Percentiles rank a stretch among this genome's conserved stretches.
These are phyloP conservation scores for Ustilago esculenta DNA, from an alignment of 1,284 basidiomycete genomes.

Conservation along the genomic window DNA sequence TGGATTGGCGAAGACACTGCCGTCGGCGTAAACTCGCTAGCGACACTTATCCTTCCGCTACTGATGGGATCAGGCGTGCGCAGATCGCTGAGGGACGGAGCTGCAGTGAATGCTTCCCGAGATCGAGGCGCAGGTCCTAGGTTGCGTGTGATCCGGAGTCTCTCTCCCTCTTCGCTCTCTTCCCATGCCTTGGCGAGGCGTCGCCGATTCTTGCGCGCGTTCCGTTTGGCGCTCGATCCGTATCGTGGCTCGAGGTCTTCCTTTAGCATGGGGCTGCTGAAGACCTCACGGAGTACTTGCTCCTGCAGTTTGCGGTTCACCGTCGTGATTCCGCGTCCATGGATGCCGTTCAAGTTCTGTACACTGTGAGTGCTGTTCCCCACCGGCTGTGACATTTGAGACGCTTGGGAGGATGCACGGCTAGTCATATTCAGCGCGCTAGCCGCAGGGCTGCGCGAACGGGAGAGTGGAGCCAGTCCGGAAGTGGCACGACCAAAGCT, in stretches of 20 bases:
- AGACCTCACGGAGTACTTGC: slow-evolving; percentile 65
- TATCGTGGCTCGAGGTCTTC: slow-evolving; percentile 39
- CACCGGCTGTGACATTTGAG: slow-evolving; percentile 28
- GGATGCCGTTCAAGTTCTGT: slow-evolving; percentile 39
- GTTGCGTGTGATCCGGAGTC: slow-evolving; percentile 36
- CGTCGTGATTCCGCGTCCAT: slow-evolving; percentile 61
- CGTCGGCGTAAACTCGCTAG: slow-evolving; percentile 35
- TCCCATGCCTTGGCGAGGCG: slow-evolving; percentile 61
- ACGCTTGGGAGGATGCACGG: slow-evolving; percentile 32
- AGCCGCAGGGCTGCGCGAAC: slow-evolving; percentile 34
- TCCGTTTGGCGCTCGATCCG: slow-evolving; percentile 42
- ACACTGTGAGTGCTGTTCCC: background rate
- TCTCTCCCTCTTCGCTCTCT: slow-evolving; percentile 56
- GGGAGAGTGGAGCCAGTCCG: slow-evolving; percentile 13
- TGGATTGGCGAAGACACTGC: slow-evolving; percentile 31
- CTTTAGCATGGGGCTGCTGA: slow-evolving; percentile 55
- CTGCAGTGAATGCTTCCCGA: slow-evolving; percentile 5
- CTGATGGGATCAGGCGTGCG: slow-evolving; percentile 33
- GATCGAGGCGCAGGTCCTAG: slow-evolving; percentile 15
- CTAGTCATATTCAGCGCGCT: slow-evolving; percentile 35
- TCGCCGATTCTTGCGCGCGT: slow-evolving; percentile 50
- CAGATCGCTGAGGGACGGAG: slow-evolving; percentile 6
- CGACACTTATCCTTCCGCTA: slow-evolving; percentile 41
- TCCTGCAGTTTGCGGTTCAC: slow-evolving; percentile 66
- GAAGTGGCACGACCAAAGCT: slow-evolving; percentile 17